Conservation (phyloP, 2,329 filamentous ascomycete genomes). For the Ophiostoma angusticollis region DNA sequence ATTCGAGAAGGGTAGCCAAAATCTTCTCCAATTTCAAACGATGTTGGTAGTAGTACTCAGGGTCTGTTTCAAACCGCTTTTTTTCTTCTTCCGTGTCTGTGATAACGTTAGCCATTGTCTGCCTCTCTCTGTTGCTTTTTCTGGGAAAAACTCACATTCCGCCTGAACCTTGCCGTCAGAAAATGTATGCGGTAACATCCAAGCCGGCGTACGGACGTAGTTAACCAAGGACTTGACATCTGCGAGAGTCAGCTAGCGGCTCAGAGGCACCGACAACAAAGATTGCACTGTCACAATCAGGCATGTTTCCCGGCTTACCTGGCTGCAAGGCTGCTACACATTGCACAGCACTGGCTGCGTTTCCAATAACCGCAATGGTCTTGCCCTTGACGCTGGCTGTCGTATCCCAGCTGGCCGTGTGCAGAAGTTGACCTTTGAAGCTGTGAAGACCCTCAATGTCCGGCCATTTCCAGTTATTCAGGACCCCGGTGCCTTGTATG, state of each 20-base stretch:
- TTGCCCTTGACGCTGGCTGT: constrained; percentile 7
- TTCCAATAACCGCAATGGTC: background rate
- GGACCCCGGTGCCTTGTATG: constrained; percentile 25
- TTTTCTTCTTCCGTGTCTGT: constrained; percentile 2
- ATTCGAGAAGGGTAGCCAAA: background rate
- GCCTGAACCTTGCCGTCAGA: background rate
- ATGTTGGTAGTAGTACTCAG: background rate
- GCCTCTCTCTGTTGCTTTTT: too few species aligned
- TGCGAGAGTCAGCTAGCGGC: background rate
- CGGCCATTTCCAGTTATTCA: constrained; percentile 34
- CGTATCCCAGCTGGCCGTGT: constrained; percentile 12
- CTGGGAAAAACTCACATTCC: background rate
- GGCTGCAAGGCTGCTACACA: background rate
- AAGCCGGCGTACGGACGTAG: constrained; percentile 20
- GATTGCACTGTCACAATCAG: background rate
- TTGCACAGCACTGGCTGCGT: background rate
- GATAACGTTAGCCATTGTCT: too few species aligned
- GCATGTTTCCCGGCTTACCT: constrained; percentile 14
- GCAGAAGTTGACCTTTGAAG: constrained; percentile 6
- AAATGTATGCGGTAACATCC: constrained; percentile 13
- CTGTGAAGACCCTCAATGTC: constrained; percentile 4
- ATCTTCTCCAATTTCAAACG: background rate
- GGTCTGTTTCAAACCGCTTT: background rate
- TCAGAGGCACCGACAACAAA: background rate
- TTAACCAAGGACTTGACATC: constrained; percentile 13